Percentiles rank a stretch among this genome's conserved stretches.
Evolutionary conservation across 2,329 filamentous ascomycete genomes (phyloP).

Genomic region (Sordariomycetes sp.): DNA sequence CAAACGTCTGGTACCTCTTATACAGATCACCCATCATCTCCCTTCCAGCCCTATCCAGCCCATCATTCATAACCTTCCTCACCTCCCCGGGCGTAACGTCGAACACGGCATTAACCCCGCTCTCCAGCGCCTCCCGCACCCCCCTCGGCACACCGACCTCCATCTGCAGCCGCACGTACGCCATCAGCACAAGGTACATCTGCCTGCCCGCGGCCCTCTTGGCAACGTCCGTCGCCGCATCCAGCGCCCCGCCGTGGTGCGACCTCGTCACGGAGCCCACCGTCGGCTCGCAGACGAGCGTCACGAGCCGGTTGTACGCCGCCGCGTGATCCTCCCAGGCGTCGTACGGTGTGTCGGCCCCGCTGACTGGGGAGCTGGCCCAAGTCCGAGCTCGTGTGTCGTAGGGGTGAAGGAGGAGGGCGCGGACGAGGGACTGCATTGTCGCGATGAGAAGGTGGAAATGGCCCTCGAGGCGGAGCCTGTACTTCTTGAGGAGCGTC

Average conservation of each 20-base stretch:
- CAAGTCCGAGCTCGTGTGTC: conserved; percentile 13
- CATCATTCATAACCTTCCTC: conserved; percentile 43
- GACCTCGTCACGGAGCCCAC: conserved; percentile 37
- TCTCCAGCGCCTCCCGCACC: conserved; percentile 41
- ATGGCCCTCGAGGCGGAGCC: conserved; percentile 47
- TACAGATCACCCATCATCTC: conserved; percentile 46
- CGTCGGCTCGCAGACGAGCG: conserved; percentile 45
- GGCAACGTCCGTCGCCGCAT: conserved; percentile 46
- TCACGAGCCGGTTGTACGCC: conserved; percentile 40
- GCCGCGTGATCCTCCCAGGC: conserved; percentile 28
- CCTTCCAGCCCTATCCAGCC: conserved; percentile 43
- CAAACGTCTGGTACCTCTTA: conserved; percentile 46
- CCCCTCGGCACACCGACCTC: conserved; percentile 35
- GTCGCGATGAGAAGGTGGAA: conserved; percentile 42
- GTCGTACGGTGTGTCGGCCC: conserved; percentile 16
- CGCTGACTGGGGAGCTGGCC: conserved; percentile 9
- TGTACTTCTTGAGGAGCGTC: conserved; percentile 43
- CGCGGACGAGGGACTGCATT: conserved; percentile 41
- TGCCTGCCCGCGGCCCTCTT: conserved; percentile 47
- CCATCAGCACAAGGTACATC: conserved; percentile 46
- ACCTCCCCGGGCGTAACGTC: conserved; percentile 41
- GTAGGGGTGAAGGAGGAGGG: conserved; percentile 29
- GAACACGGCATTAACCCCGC: conserved; percentile 44
- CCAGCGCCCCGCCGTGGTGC: conserved; percentile 26
- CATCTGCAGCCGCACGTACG: conserved; percentile 48